Evolutionary conservation across 441 rosid species (phyloP), one percentile per base, ranked within the genome.

Genomic region (Populus tomentosa): DNA sequence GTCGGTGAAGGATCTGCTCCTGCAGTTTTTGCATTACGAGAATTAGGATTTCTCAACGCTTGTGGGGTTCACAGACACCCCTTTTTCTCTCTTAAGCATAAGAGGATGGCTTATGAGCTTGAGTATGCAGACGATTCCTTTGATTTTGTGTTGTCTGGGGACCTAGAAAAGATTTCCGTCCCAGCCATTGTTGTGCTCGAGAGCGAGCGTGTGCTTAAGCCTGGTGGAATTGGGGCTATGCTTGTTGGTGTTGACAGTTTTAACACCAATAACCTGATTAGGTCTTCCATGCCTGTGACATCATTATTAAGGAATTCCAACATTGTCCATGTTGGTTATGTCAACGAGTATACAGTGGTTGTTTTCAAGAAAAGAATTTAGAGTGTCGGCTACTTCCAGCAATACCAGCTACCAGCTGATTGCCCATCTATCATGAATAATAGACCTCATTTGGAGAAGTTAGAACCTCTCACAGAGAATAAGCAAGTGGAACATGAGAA

Each of bases 201-300:
- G 86, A 86, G 89, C 10, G 98, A 90, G 86, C 91, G 94, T 1
- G 86, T 86, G 72, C 85, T 92, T 69, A 85, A 71, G 62, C 95
- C 92, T 0, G 92, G 91, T 11, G 98, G 95, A 68, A 74, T 85
- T 5, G 95, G 93, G 71, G 91, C 93, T 28, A 79, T 90, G 84
- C 94, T 94, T 73, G 84, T 89, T 32, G 79, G 83, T 42, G 77
- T 69, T 70, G 71, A 80, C 50, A 82, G 80, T 10, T 83, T 83
- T 42, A 87, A 83, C 80, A 82, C 90, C 0, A 79, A 84, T 53
- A 84, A 83, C 82, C 77, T 90, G 82, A 85, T 92, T 40, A 82
- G 85, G 73, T 88, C 91, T 1, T 90, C 88, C 1, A 82, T 85
- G 11, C 91, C 90, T 0, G 79, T 92, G 83, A 88, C 97, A 3